Evolutionary conservation across 2,329 filamentous ascomycete genomes (phyloP), one percentile per base, ranked within the genome.

Genomic region (Paraphoma chrysanthemicola): DNA sequence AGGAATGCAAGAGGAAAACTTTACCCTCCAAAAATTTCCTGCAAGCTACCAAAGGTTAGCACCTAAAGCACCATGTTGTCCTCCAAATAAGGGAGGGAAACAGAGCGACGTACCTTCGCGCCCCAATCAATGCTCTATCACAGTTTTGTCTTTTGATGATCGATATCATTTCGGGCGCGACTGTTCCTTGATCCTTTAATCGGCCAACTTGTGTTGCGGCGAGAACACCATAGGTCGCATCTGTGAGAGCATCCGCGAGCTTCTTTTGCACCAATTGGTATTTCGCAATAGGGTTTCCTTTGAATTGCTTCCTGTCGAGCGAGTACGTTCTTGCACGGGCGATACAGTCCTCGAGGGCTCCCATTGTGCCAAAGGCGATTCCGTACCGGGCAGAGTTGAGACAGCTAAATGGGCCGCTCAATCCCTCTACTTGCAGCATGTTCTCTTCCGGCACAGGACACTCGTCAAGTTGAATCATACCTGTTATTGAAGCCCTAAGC

Each of bases 251-350:
- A 77, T 99, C 95, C 0, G 94, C 90, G 60, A 99, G 83, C 82
- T 99, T 99, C 86, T 97, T 97, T 83, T 99, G 95, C 50, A 99
- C 86, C 12, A 99, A 87, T 81, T 99, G 95, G 75, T 99, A 99
- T 77, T 91, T 96, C 41, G 94, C 95, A 51, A 99, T 84, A 0
- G 94, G 93, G 77, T 98, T 98, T 48, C 88, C 88, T 81, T 96
- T 96, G 86, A 99, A 99, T 78, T 99, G 95, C 80, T 90, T 94
- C 62, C 95, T 85, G 77, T 97, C 93, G 48, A 99, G 80, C n/a
- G 93, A 87, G 75, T 99, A 99, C 11, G 88, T 87, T 60, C 94
- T 85, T 4, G 95, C 88, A 48, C 93, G 86, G n/a, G 84, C 82
- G 60, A 99, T 87, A 75, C 91, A 95, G 77, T 99, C 95, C 78